Evolutionary conservation across 371 early-diverging fungal species (phyloP).

Genomic region (Mucor piriformis): DNA sequence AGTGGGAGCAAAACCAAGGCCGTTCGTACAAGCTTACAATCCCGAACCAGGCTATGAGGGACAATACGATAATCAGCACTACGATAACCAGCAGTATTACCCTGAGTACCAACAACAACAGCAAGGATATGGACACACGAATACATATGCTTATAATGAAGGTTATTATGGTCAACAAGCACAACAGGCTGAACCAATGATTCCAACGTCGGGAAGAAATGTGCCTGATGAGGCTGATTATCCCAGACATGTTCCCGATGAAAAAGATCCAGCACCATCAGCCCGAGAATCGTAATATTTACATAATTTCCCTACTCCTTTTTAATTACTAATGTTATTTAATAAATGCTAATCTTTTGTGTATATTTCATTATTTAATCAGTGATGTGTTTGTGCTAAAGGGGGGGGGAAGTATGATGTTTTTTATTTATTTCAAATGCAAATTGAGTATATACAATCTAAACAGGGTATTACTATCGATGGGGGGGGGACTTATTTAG

Average conservation of each 20-base stretch:
- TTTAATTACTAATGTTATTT: too few species aligned
- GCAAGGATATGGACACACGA: not conserved
- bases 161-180: slow-evolving; percentile 2
- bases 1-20: slow-evolving; percentile 12
- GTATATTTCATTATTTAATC: too few species aligned
- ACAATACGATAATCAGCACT: slow-evolving; percentile 1
- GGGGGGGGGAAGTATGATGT: too few species aligned
- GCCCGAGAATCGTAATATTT: not conserved
- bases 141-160: slow-evolving; percentile 4
- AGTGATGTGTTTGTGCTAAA: too few species aligned
- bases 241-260: slow-evolving; percentile 29
- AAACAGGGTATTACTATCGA: too few species aligned
- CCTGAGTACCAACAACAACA: not conserved
- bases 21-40: slow-evolving; percentile 28
- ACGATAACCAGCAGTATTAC: not conserved
- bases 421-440: too few species aligned
- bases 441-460: too few species aligned
- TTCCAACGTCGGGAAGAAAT: slow-evolving; percentile 13
- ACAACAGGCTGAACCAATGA: slow-evolving; percentile 20
- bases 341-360: too few species aligned
- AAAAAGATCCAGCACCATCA: slow-evolving; percentile 3
- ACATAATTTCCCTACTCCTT: too few species aligned
- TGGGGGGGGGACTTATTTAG: not conserved
- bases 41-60: not conserved
- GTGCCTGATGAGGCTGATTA: slow-evolving; percentile 27